Evolutionary conservation across 257 asterid genomes (phyloP), one percentile per base, ranked within the genome.

Genomic region (Nicotiana obtusifolia): DNA sequence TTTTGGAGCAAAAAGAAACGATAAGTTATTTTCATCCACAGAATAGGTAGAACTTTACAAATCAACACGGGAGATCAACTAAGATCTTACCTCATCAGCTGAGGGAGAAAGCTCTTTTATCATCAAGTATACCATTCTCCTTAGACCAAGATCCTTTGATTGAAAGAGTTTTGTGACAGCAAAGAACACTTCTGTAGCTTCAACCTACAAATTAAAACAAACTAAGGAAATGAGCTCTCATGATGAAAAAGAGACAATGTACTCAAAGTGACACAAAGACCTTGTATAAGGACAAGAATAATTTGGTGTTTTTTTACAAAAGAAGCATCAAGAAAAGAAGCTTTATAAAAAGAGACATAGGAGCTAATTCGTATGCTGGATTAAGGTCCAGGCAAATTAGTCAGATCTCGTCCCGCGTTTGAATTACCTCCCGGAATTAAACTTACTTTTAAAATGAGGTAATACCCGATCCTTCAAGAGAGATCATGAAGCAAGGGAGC

Each of bases 101-200:
- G 90, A 95, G 75, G 98, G 98, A 82, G 97, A 95, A 78, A 95
- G 87, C 89, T 95, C 98, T 85, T 95, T 95, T 82, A 95, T 95
- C 16, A 95, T 95, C 84, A 95, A 92, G 87, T 95, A 95, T 64
- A 95, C 97, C 98, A 95, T 95, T 89, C 98, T 92, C 90, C 98
- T 92, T 85, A 95, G 83, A 79, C 96, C 98, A 88, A 85, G 84
- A 88, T 95, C 98, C 87, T 80, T 92, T 24, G 98, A 95, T 86
- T 95, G 98, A 82, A 95, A 95, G 81, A 95, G 97, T 87, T 95
- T 95, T 28, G 98, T 95, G 81, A 95, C 98, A 76, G 98, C 84
- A 84, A 95, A 95, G 84, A 95, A 95, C 15, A 95, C 98, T 88
- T 88, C 98, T 30, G 97, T 95, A 80, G 98, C 97, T 90, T 93